Conservation (phyloP, 495 filamentous ascomycete genomes). For the Talaromyces proteolyticus region DNA sequence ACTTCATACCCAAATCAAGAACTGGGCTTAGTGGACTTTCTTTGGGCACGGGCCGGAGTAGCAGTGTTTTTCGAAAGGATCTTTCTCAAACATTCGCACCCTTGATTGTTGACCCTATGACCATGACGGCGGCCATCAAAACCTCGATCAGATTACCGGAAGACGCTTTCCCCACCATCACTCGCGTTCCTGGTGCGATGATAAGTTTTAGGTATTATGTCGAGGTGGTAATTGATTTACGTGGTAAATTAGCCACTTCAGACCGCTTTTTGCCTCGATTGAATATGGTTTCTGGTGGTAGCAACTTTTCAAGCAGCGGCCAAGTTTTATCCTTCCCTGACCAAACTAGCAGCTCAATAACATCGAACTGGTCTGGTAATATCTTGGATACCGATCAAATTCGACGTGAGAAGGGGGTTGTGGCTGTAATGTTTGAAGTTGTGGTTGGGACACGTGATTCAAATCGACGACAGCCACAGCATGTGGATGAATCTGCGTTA, state of each 20-base stretch:
- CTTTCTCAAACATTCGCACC: constrained; percentile 81
- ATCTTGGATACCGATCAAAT: constrained; percentile 89
- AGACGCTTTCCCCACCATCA: constrained; percentile 89
- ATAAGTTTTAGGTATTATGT: constrained; percentile 92
- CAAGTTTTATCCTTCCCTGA: constrained; percentile 40
- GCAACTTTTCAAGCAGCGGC: constrained; percentile 40
- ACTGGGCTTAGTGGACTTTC: constrained; percentile 77
- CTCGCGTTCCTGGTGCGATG: constrained; percentile 79
- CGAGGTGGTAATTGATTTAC: constrained; percentile 86
- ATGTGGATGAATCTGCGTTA: constrained; percentile 16
- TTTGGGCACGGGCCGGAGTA: constrained; percentile 71
- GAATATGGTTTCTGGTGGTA: constrained; percentile 45
- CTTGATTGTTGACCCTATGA: constrained; percentile 74
- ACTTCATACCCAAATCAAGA: constrained; percentile 70
- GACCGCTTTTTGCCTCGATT: constrained; percentile 57
- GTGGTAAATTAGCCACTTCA: constrained; percentile 71
- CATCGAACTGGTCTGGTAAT: constrained; percentile 58
- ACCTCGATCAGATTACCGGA: constrained; percentile 81
- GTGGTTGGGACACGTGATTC: constrained; percentile 50
- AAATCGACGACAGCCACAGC: constrained; percentile 51
- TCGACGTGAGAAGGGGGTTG: constrained; percentile 79
- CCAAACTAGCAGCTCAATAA: constrained; percentile 26
- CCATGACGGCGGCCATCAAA: constrained; percentile 69
- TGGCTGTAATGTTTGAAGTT: constrained; percentile 38
- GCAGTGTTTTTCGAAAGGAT: constrained; percentile 89